A percentile compares a stretch with the other conserved stretches of the same genome.
Evolutionary conservation across 106 monocot species (phyloP).

Genomic region (Allium sativum): DNA sequence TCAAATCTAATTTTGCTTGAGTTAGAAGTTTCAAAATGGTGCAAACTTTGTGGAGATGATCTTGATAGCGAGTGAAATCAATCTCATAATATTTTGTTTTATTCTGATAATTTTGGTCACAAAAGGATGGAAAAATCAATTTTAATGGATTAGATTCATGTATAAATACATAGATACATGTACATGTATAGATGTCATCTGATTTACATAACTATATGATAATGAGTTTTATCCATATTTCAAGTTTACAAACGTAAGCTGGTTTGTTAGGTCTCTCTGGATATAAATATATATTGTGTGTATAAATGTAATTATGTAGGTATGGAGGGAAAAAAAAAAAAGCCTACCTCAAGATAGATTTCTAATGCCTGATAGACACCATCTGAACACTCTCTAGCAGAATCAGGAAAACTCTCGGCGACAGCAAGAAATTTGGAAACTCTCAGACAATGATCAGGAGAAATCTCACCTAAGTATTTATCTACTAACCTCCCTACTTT

Average conservation of each 20-base stretch:
- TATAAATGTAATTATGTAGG: not conserved
- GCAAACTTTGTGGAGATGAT: too few relatives aligned
- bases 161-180: too few relatives aligned
- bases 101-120: too few relatives aligned
- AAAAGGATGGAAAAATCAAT: too few relatives aligned
- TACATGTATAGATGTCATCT: too few relatives aligned
- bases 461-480: slow-evolving; percentile 83
- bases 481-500: slow-evolving; percentile 82
- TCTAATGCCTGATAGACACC: slow-evolving; percentile 90
- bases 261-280: not conserved
- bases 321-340: not conserved
- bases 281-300: not conserved
- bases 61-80: too few relatives aligned
- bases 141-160: too few relatives aligned
- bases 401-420: slow-evolving; percentile 88
- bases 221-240: not conserved
- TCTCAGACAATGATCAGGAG: slow-evolving; percentile 79
- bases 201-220: not conserved
- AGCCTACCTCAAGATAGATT: slow-evolving; percentile 77
- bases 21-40: too few relatives aligned
- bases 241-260: not conserved
- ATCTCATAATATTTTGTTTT: too few relatives aligned
- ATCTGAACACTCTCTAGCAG: slow-evolving; percentile 82
- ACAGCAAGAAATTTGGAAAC: slow-evolving; percentile 64
- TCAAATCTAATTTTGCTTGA: too few relatives aligned